phyloP scores from a whole-genome alignment of 202 grass and related monocot genomes.

The Schoenoplectus tabernaemontani region DNA sequence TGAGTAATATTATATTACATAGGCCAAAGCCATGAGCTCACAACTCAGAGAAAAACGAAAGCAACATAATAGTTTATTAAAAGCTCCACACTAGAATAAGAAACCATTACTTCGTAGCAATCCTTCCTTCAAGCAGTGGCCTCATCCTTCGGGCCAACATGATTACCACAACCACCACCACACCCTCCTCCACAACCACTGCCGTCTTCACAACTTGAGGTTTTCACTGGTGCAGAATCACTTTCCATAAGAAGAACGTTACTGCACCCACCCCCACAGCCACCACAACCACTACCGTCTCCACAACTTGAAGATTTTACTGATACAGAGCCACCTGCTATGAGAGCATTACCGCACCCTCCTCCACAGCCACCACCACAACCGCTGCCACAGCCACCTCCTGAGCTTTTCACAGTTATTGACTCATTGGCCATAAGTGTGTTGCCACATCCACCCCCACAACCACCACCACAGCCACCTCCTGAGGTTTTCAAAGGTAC shows the following conservation, averaged over 20 bases:
- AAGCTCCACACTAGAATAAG: background rate
- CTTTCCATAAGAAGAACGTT: background rate
- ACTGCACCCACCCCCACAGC: background rate
- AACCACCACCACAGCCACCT: background rate
- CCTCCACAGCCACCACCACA: background rate
- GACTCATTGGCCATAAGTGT: background rate
- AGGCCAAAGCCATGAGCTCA: background rate
- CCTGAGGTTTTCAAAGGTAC: background rate
- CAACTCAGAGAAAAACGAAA: background rate
- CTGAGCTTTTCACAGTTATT: conserved; percentile 2
- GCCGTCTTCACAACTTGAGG: conserved; percentile 1
- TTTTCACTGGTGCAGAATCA: conserved; percentile 4
- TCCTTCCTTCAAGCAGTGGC: background rate
- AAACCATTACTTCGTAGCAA: background rate
- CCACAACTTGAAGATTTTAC: background rate
- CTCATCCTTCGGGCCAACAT: background rate
- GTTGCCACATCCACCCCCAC: background rate
- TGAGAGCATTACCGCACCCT: background rate
- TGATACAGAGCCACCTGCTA: background rate
- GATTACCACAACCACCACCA: conserved; percentile 13
- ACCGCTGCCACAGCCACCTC: conserved; percentile 7
- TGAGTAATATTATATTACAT: too few relatives aligned
- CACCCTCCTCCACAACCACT: conserved; percentile 4
- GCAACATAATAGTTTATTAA: background rate
- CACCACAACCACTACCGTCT: background rate